phyloP scores from a whole-genome alignment of 2,329 filamentous ascomycete species.

The Neocucurbitaria cava region DNA sequence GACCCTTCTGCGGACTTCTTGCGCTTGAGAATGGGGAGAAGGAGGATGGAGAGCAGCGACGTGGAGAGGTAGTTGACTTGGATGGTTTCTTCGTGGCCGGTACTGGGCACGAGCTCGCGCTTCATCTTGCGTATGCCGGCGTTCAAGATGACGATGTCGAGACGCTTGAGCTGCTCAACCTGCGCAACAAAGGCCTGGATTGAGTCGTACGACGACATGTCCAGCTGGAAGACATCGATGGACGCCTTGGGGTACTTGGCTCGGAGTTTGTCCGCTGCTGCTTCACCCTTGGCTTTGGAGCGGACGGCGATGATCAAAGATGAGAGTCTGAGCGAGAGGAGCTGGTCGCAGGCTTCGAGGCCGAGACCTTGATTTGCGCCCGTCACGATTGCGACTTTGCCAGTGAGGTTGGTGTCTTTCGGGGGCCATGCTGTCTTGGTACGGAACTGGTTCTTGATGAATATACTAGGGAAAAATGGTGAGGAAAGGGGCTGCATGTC shows the following conservation, averaged over 20 bases:
- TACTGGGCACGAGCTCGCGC: conserved; percentile 45
- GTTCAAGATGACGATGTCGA: conserved; percentile 57
- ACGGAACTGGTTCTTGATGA: conserved; percentile 18
- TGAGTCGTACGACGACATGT: conserved; percentile 56
- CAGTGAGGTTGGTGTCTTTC: conserved; percentile 36
- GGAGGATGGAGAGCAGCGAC: conserved; percentile 14
- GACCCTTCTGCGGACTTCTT: conserved; percentile 37
- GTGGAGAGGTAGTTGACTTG: conserved; percentile 29
- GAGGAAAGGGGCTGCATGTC: no score
- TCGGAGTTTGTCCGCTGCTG: conserved; percentile 51
- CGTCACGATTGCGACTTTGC: conserved; percentile 57
- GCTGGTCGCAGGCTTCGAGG: conserved; percentile 58
- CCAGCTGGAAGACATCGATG: conserved; percentile 55
- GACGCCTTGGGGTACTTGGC: conserved; percentile 40
- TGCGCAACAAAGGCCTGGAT: conserved; percentile 53
- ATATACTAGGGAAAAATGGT: not conserved
- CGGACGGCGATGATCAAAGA: conserved; percentile 57
- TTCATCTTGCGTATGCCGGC: conserved; percentile 42
- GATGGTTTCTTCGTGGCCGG: conserved; percentile 57
- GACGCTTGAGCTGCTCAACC: conserved; percentile 43
- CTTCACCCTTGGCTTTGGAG: conserved; percentile 51
- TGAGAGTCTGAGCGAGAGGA: conserved; percentile 51
- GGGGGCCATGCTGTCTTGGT: conserved; percentile 20
- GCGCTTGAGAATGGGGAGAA: conserved; percentile 53
- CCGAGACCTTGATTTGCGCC: conserved; percentile 60